Evolutionary conservation across 2,329 filamentous ascomycete genomes (phyloP).

Genomic region (Teratosphaeriaceae sp.): DNA sequence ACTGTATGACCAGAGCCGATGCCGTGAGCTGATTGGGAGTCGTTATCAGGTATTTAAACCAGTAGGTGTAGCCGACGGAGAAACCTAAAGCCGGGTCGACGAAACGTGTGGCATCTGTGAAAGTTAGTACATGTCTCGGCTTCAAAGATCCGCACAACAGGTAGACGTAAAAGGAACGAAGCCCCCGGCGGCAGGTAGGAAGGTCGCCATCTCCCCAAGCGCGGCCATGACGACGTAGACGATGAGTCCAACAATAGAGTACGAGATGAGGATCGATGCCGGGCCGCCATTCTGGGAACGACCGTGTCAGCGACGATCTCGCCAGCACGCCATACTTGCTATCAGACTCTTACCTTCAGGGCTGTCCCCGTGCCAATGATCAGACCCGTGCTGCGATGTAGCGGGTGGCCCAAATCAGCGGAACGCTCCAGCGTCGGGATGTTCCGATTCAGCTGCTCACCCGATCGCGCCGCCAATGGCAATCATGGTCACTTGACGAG

Average conservation of each 20-base stretch:
- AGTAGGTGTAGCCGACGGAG: conserved; percentile 56
- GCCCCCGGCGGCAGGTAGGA: conserved; percentile 69
- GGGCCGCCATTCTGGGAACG: conserved; percentile 49
- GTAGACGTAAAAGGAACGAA: conserved; percentile 84
- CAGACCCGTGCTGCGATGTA: conserved; percentile 51
- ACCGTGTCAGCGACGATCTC: too few relatives aligned
- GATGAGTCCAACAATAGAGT: conserved; percentile 61
- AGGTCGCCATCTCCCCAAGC: conserved; percentile 78
- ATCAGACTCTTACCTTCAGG: too few relatives aligned
- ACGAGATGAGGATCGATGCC: conserved; percentile 64
- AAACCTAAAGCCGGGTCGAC: conserved; percentile 77
- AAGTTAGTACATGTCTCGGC: too few relatives aligned
- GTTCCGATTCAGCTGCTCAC: too few relatives aligned
- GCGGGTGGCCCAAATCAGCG: too few relatives aligned
- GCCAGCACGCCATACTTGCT: too few relatives aligned
- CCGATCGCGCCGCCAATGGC: conserved; percentile 70
- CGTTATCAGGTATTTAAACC: conserved; percentile 54
- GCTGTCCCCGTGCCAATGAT: conserved; percentile 59
- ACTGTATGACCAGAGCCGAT: conserved; percentile 69
- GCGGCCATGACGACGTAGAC: conserved; percentile 78
- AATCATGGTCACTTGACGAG: conserved; percentile 55
- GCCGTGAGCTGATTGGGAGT: conserved; percentile 82
- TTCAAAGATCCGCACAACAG: too few relatives aligned
- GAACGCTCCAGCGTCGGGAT: too few relatives aligned
- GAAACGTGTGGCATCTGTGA: conserved; percentile 59